A percentile compares a stretch with the other conserved stretches of the same genome.
Evolutionary conservation across 108 stramenopile species (phyloP).

Genomic region (Nitzschia sp.): DNA sequence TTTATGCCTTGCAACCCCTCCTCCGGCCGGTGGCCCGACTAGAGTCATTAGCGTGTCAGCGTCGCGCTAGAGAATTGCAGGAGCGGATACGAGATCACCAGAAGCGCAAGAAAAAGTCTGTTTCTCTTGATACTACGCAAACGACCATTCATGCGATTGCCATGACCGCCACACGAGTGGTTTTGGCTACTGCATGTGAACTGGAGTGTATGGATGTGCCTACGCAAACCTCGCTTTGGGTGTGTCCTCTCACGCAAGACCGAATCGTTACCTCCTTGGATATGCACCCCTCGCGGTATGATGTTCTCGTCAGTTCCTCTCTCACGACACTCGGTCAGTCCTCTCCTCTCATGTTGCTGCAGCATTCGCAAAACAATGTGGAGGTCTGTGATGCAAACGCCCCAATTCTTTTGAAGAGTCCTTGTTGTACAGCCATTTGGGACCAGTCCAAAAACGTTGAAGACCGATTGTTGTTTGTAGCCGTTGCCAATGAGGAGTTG

Average conservation of each 20-base stretch:
- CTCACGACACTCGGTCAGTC: slow-evolving; percentile 6
- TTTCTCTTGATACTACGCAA: slow-evolving; percentile 25
- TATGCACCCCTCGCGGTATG: slow-evolving; percentile 34
- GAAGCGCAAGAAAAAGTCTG: slow-evolving; percentile 12
- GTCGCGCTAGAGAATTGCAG: slow-evolving; percentile 24
- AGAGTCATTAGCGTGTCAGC: slow-evolving; percentile 39
- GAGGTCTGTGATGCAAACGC: slow-evolving; percentile 46
- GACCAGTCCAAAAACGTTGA: slow-evolving; percentile 26
- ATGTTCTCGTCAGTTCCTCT: slow-evolving; percentile 37
- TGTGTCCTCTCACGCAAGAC: slow-evolving; percentile 31
- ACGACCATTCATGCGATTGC: slow-evolving; percentile 37
- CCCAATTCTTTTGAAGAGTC: slow-evolving; percentile 31
- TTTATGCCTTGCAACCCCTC: slow-evolving; percentile 36
- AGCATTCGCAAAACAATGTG: slow-evolving; percentile 39
- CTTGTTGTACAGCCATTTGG: slow-evolving; percentile 44
- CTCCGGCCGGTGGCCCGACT: slow-evolving; percentile 33
- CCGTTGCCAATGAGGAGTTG: slow-evolving; percentile 28
- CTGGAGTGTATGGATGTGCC: slow-evolving; percentile 44
- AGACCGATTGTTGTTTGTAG: slow-evolving; percentile 30
- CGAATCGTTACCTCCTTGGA: slow-evolving; percentile 38
- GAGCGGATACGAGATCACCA: slow-evolving; percentile 25
- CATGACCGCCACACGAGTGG: slow-evolving; percentile 35
- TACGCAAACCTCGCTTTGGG: slow-evolving; percentile 32
- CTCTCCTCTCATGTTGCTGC: slow-evolving; percentile 36
- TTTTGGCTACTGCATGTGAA: slow-evolving; percentile 30